Evolutionary conservation across 2,329 filamentous ascomycete genomes (phyloP), one percentile per base, ranked within the genome.

Genomic region (Aureobasidium zeae): DNA sequence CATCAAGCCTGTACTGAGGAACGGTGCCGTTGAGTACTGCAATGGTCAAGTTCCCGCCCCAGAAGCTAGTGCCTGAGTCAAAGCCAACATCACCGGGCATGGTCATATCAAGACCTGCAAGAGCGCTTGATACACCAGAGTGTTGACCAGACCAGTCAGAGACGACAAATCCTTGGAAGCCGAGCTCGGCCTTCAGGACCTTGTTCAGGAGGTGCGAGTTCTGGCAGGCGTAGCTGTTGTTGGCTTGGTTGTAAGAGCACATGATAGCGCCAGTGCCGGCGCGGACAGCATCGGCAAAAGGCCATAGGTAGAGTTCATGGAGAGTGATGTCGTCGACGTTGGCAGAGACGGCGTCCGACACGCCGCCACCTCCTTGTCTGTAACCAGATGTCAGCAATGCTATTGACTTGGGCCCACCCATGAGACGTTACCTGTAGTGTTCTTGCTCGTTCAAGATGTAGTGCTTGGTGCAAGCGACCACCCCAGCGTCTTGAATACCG

Each of bases 1-100:
- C 91, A 53, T 95, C 88, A 8, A 96, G 61, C 38, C 89, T 37
- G 74, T 83, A 94, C 53, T 84, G 77, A 1, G 89, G 86, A 22
- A 96, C 68, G 1, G 87, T 94, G 25, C 88, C 88, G 57, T 96
- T 95, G 53, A 94, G 64, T 5, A 95, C 79, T 1, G 85, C 85
- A 35, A 94, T 68, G 2, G 89, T 95, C 53, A 96, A 63, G 63
- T 96, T 96, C 20, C 79, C 68, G 8, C 89, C 89, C 83, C 84
- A 94, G 69, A 72, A 93, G 13, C 80, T 81, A 38, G 65, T 62
- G 5, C 83, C 83, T 3, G 74, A 77, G 61, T 83, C 77, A 66
- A 95, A 94, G 15, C 65, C 51, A 1, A 83, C 83, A 58, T 95
- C 89, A 44, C 86, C 85, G 1, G 83, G 83, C 86, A 91, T 91